These are phyloP conservation scores for Microcera coccophila DNA, from an alignment of 2,329 filamentous ascomycete genomes.

Conservation along the genomic window DNA sequence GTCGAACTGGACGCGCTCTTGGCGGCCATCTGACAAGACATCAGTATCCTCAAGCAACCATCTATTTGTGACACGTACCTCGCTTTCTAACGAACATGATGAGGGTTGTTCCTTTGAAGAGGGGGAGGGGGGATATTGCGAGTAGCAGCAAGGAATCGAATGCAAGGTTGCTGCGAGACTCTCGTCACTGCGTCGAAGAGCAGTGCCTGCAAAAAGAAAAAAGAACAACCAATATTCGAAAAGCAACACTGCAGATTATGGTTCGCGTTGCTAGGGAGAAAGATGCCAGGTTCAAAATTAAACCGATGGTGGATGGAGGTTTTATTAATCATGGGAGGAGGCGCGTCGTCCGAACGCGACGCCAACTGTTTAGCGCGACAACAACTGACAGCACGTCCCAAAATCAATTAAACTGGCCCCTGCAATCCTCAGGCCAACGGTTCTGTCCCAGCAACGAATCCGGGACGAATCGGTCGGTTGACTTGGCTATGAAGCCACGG, in stretches of 20 bases:
- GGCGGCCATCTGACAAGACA: slow-evolving; percentile 77
- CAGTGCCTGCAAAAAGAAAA: no score
- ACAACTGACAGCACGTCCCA: slow-evolving; percentile 14
- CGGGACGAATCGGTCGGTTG: slow-evolving; percentile 11
- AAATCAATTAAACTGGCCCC: slow-evolving; percentile 30
- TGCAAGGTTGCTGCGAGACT: slow-evolving; percentile 20
- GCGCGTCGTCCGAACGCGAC: slow-evolving; percentile 35
- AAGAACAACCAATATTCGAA: no score
- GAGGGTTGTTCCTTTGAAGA: slow-evolving; percentile 41
- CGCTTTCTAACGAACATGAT: slow-evolving; percentile 62
- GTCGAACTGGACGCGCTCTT: slow-evolving; percentile 99
- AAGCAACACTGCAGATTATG: slow-evolving; percentile 10
- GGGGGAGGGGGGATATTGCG: slow-evolving; percentile 18
- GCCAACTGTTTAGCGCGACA: slow-evolving; percentile 34
- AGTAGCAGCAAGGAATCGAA: slow-evolving; percentile 17
- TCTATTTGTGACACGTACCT: slow-evolving; percentile 42
- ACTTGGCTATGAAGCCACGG: slow-evolving; percentile 1
- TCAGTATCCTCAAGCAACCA: slow-evolving; percentile 25
- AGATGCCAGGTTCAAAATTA: slow-evolving; percentile 20
- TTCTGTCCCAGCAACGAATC: slow-evolving; percentile 10
- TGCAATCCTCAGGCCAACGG: slow-evolving; percentile 26
- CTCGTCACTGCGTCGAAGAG: slow-evolving; percentile 24
- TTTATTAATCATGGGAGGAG: no score
- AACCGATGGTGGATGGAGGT: slow-evolving; percentile 29
- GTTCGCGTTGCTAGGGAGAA: slow-evolving; percentile 20